Percentiles rank a stretch among this genome's conserved stretches.
These are phyloP conservation scores for Proliferodiscus dingleyae DNA, from an alignment of 2,329 filamentous ascomycete species.

Conservation along the genomic window DNA sequence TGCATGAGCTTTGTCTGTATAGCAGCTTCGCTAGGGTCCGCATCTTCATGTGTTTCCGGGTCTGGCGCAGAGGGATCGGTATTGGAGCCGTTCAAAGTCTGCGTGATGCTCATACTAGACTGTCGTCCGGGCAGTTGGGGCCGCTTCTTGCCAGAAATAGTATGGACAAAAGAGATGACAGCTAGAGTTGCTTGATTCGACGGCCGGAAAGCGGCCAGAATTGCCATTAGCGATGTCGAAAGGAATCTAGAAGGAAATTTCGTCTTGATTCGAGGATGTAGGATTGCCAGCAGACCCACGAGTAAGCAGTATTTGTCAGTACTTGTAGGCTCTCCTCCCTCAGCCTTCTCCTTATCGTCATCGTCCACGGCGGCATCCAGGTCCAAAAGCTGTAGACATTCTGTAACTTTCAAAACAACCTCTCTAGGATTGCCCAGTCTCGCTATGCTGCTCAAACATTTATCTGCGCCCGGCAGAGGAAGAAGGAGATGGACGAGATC, in stretches of 20 bases:
- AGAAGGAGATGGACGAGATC: slow-evolving; percentile 74
- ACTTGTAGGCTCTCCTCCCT: slow-evolving; percentile 18
- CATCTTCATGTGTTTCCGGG: slow-evolving; percentile 48
- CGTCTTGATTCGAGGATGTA: slow-evolving; percentile 71
- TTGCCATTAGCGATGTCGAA: slow-evolving; percentile 68
- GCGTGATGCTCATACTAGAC: slow-evolving; percentile 50
- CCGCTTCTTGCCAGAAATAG: slow-evolving; percentile 60
- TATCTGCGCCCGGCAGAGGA: slow-evolving; percentile 60
- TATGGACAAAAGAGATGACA: slow-evolving; percentile 66
- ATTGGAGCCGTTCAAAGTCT: slow-evolving; percentile 42
- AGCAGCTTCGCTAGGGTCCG: slow-evolving; percentile 53
- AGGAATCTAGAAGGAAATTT: slow-evolving; percentile 75
- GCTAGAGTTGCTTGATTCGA: slow-evolving; percentile 63
- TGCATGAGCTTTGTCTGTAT: slow-evolving; percentile 63
- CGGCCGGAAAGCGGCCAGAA: slow-evolving; percentile 60
- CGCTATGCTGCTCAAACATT: slow-evolving; percentile 69
- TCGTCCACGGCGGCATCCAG: slow-evolving; percentile 34
- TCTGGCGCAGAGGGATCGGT: slow-evolving; percentile 48
- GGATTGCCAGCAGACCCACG: slow-evolving; percentile 64
- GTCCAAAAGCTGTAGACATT: slow-evolving; percentile 58
- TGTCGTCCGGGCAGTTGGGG: slow-evolving; percentile 56
- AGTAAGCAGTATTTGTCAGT: slow-evolving; percentile 60
- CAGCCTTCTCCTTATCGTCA: slow-evolving; percentile 17
- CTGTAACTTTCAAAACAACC: slow-evolving; percentile 75
- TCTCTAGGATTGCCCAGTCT: slow-evolving; percentile 75